A percentile compares a stretch with the other conserved stretches of the same genome.
Evolutionary conservation across 345 rosid species (phyloP).

Genomic region (Nephelium lappaceum): DNA sequence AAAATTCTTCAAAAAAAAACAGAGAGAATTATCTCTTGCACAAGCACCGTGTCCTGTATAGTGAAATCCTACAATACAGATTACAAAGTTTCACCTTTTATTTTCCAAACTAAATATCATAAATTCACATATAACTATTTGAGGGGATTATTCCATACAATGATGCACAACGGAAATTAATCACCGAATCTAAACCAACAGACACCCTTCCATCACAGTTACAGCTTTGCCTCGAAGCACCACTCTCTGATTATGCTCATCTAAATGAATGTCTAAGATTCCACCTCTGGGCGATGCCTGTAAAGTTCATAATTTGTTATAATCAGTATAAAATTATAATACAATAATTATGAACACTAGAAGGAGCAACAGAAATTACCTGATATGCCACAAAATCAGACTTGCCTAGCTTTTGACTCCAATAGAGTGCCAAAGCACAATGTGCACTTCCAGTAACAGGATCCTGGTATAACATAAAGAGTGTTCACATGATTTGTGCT

Average conservation of each 20-base stretch:
- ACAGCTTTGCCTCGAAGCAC: conserved; percentile 66
- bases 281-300: conserved; percentile 81
- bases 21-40: no score
- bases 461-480: conserved; percentile 52
- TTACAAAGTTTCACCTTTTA: no score
- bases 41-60: no score
- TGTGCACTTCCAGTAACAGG: conserved; percentile 83
- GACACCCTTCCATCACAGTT: conserved; percentile 65
- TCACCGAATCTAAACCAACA: conserved; percentile 43
- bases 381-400: conserved; percentile 57
- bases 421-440: conserved; percentile 72
- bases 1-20: no score
- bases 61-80: no score
- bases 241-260: conserved; percentile 56
- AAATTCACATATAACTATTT: no score
- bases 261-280: conserved; percentile 49
- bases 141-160: no score
- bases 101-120: no score
- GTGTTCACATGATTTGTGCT: not conserved
- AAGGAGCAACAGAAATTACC: conserved; percentile 35
- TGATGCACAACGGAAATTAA: no score
- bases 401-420: conserved; percentile 71
- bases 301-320: not conserved
- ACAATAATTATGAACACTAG: not conserved
- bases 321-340: not conserved